A percentile compares a stretch with the other conserved stretches of the same genome.
These are phyloP conservation scores for Dipodascus albidus DNA, from an alignment of 805 yeast genomes.

Conservation along the genomic window DNA sequence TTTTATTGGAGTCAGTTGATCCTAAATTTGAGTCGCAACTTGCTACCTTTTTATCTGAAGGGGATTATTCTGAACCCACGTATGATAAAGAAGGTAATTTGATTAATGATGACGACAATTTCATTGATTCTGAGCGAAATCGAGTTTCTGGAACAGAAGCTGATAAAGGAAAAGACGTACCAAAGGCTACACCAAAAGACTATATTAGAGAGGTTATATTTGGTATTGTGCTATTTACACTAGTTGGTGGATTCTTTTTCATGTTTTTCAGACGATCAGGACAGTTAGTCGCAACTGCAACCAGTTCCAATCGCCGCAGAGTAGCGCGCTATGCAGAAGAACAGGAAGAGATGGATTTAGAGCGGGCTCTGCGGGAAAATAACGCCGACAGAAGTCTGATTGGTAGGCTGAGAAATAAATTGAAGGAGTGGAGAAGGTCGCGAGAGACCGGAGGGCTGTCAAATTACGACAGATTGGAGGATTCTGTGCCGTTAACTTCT, in stretches of 20 bases:
- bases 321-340: not conserved
- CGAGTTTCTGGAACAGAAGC: not conserved
- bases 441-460: not conserved
- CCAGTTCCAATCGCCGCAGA: not conserved
- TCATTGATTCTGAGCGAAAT: not conserved
- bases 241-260: not conserved
- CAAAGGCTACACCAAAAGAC: not conserved
- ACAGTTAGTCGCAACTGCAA: not conserved
- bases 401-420: not conserved
- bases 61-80: not conserved
- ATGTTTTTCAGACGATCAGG: not conserved
- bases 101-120: not conserved
- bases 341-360: not conserved
- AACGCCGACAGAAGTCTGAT: not conserved
- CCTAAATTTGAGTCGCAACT: not conserved
- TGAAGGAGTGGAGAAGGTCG: not conserved
- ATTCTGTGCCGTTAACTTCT: not conserved
- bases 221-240: not conserved
- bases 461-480: not conserved
- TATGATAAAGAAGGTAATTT: not conserved
- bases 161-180: not conserved
- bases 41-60: not conserved
- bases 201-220: not conserved
- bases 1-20: not conserved
- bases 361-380: not conserved